Evolutionary conservation across 257 asterid genomes (phyloP).

Genomic region (Handroanthus guayacan): DNA sequence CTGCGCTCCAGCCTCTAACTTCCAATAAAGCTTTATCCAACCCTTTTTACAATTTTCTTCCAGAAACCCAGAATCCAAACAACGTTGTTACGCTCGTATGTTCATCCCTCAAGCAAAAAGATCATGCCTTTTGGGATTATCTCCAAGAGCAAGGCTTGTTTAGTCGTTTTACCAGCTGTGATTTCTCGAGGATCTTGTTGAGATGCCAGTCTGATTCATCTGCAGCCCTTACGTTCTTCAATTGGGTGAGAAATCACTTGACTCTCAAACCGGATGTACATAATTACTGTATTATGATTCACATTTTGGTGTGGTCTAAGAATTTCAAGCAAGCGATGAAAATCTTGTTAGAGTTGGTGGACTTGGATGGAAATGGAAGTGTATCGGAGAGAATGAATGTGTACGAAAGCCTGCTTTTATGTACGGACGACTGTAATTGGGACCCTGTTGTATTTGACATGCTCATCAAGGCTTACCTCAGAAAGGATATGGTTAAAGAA

Average conservation of each 20-base stretch:
- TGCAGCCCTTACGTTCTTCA: constrained; percentile 69
- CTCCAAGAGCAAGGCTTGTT: constrained; percentile 60
- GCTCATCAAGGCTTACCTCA: constrained; percentile 85
- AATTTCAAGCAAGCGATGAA: constrained; percentile 72
- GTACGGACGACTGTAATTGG: constrained; percentile 70
- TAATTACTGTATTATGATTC: constrained; percentile 65
- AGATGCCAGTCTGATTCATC: constrained; percentile 87
- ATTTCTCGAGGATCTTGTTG: constrained; percentile 71
- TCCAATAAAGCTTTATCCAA: constrained; percentile 44
- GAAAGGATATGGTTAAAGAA: constrained; percentile 58
- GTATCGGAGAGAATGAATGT: constrained; percentile 40
- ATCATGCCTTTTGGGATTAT: constrained; percentile 39
- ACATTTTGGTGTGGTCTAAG: constrained; percentile 77
- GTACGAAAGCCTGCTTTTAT: constrained; percentile 55
- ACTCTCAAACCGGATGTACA: constrained; percentile 47
- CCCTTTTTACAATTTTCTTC: constrained; percentile 71
- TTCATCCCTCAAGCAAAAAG: constrained; percentile 59
- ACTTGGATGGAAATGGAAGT: constrained; percentile 38
- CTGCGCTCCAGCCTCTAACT: constrained; percentile 47
- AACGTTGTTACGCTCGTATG: constrained; percentile 66
- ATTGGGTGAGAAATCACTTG: constrained; percentile 67
- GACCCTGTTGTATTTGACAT: constrained; percentile 89
- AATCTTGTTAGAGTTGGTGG: constrained; percentile 60
- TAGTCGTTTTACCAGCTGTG: constrained; percentile 56
- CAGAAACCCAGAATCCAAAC: constrained; percentile 70